Base-by-base conservation (phyloP, 331 rosid species). In the Acacia concinna region DNA sequence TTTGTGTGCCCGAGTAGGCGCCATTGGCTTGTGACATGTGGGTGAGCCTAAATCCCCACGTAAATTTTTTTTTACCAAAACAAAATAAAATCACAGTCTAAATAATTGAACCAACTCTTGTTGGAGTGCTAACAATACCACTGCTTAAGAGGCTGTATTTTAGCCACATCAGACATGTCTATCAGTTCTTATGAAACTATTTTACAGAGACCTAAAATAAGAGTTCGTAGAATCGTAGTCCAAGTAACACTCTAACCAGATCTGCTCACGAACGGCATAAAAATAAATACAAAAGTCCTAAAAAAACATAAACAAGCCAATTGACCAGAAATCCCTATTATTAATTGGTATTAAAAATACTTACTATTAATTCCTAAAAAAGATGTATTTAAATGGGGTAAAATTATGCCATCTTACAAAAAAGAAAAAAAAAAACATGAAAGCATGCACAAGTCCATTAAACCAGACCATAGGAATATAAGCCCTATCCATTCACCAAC, bases 401-500 rank as follows among this genome's bases (percentile, higher is more conserved):
- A 68, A 86, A 80, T 21, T 11, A 41, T 40, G 62, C 81, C 78
- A 74, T 51, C 38, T 72, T 56, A 57, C 60, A 79, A 65, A 82
- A 82, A 79, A 66, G 64, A 69, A 49, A 76, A 73, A 80, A 79
- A 65, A 82, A 82, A 79, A 66, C 69, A 69, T 60, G 78, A 73
- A 80, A 73, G 51, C 54, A 27, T 76, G 10, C 35, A 68, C 41
- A 73, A 74, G 66, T 4, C 27, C 73, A 51, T 17, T 60, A 86
- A 83, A 68, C 38, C 51, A 77, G 65, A 80, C 68, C 41, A 64
- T 64, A 77, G 51, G 77, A 81, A 71, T 79, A 78, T 69, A 41
- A 43, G 30, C 17, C 13, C 32, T 28, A 52, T 56, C 44, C 71
- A 64, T 80, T 90, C 88, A 93, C 94, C 91, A 91, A 20, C 96